Evolutionary conservation across 2,329 filamentous ascomycete genomes (phyloP).

Genomic region (Cladosporium austrohemisphaericum): DNA sequence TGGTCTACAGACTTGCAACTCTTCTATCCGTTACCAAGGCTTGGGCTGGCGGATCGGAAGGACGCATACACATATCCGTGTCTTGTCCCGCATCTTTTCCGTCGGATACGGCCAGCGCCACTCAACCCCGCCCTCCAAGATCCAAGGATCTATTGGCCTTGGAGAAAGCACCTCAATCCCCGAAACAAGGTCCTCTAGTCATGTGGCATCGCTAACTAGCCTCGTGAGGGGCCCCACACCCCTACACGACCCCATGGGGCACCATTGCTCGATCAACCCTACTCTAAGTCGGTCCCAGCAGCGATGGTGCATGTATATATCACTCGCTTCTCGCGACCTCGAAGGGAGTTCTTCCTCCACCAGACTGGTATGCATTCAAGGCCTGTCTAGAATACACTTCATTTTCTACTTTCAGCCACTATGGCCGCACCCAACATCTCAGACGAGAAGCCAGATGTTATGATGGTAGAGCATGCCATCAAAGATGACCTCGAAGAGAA

Average conservation of each 20-base stretch:
- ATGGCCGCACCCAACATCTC: constrained; percentile 35
- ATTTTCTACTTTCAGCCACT: no score
- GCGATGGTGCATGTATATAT: no score
- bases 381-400: no score
- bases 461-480: neutral
- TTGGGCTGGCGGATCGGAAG: no score
- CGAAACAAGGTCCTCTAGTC: neutral
- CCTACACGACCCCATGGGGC: neutral
- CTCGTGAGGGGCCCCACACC: neutral
- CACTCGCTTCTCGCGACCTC: no score
- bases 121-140: neutral
- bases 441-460: constrained; percentile 44
- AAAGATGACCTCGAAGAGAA: neutral
- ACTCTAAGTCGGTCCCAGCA: no score
- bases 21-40: no score
- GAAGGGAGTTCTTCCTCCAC: neutral
- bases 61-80: no score
- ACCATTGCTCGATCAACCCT: no score
- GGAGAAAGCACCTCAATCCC: neutral
- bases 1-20: no score
- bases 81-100: neutral
- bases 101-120: neutral
- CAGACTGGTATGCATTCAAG: no score
- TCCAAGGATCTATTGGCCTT: neutral
- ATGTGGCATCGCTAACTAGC: neutral